Evolutionary conservation across 176 grass and related monocot genomes (phyloP).

Genomic region (Miscanthus lutarioriparius): DNA sequence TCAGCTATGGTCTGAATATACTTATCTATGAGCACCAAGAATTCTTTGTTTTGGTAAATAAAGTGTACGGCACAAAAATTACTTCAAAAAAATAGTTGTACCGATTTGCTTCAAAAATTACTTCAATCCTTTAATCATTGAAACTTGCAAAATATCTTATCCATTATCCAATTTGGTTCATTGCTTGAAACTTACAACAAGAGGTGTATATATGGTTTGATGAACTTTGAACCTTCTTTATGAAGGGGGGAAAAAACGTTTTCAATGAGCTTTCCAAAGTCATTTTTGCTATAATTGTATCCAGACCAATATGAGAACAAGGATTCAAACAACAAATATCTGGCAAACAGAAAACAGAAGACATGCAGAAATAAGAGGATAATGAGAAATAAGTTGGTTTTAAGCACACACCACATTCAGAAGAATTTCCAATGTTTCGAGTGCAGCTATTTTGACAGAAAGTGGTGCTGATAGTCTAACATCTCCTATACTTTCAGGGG

Average conservation of each 20-base stretch:
- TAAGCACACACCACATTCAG: constrained; percentile 74
- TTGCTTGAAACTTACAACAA: background rate
- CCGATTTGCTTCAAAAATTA: background rate
- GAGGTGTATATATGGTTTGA: background rate
- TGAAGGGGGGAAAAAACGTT: background rate
- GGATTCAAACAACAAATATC: constrained; percentile 3
- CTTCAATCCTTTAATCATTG: background rate
- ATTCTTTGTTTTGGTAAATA: background rate
- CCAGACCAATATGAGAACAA: constrained; percentile 6
- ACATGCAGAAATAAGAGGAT: background rate
- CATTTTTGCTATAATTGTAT: background rate
- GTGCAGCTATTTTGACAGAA: constrained; percentile 71
- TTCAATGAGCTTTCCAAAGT: background rate
- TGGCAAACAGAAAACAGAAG: background rate
- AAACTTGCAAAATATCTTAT: background rate
- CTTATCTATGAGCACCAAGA: background rate
- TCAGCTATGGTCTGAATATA: background rate
- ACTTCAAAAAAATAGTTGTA: no score
- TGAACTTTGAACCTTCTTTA: background rate
- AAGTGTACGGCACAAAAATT: background rate
- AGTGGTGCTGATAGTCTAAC: constrained; percentile 42
- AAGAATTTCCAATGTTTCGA: constrained; percentile 81
- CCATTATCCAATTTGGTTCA: background rate
- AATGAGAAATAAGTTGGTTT: constrained; percentile 17
- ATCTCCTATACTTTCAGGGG: constrained; percentile 33